Conservation (phyloP, 257 asterid genomes). For the Capsicum rhomboideum region DNA sequence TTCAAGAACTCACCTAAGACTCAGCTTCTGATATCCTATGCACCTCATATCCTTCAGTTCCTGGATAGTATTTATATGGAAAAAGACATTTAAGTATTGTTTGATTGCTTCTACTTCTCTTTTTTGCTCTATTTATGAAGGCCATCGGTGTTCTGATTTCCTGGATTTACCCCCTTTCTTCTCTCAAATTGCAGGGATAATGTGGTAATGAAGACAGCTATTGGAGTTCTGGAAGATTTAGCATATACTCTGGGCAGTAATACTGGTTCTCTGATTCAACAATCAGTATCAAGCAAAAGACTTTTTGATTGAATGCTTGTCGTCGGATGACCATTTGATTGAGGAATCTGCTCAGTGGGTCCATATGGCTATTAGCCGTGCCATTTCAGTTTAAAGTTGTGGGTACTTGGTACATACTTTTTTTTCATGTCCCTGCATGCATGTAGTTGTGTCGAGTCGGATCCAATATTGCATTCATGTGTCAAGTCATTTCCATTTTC, state of each 20-base stretch:
- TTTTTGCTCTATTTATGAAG: neutral
- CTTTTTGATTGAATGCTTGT: constrained; percentile 70
- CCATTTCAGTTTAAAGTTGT: constrained; percentile 61
- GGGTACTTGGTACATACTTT: constrained; percentile 31
- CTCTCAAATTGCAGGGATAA: constrained; percentile 57
- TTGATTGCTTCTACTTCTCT: neutral
- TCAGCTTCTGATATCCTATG: constrained; percentile 60
- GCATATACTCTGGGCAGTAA: constrained; percentile 86
- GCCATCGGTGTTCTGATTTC: neutral
- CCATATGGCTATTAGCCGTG: constrained; percentile 74
- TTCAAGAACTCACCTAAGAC: constrained; percentile 70
- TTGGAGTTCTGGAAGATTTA: constrained; percentile 81
- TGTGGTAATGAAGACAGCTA: constrained; percentile 81
- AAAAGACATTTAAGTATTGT: constrained; percentile 56
- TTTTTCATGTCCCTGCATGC: constrained; percentile 63
- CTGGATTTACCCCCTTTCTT: neutral
- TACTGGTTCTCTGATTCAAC: constrained; percentile 73
- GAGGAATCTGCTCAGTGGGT: constrained; percentile 97
- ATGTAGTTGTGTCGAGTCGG: constrained; percentile 67
- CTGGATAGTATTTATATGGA: constrained; percentile 66
- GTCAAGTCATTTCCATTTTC: constrained; percentile 58
- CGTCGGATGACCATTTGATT: constrained; percentile 80
- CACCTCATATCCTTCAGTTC: constrained; percentile 73
- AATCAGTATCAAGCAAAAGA: constrained; percentile 72
- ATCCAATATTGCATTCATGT: constrained; percentile 44